These are phyloP conservation scores for Calycina herbarum DNA, from an alignment of 2,329 filamentous ascomycete species.

Conservation along the genomic window DNA sequence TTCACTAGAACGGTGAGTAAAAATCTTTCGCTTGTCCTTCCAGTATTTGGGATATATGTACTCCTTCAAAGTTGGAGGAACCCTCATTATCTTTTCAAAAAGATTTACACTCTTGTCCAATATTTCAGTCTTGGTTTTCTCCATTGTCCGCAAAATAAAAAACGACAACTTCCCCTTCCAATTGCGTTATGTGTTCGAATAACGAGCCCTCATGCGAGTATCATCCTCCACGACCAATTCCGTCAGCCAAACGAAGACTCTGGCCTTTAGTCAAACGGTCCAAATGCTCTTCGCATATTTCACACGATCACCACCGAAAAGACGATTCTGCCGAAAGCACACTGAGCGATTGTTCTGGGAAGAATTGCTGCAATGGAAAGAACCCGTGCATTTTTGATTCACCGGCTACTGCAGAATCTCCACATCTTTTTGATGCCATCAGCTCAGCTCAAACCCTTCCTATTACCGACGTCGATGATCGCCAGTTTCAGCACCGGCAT, in stretches of 20 bases:
- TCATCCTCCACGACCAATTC: not conserved
- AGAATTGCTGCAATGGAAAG: constrained; percentile 7
- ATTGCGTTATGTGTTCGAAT: not conserved
- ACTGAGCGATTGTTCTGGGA: constrained; percentile 2
- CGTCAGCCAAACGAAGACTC: not conserved
- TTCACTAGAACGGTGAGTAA: not conserved
- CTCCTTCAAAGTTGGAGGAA: not conserved
- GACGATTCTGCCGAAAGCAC: constrained; percentile 3
- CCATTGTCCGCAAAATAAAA: not conserved
- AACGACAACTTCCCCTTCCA: not conserved
- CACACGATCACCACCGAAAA: not conserved
- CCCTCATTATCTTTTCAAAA: not conserved
- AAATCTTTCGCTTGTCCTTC: not conserved
- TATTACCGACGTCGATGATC: not conserved
- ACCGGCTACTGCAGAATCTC: not conserved
- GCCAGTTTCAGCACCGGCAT: constrained; percentile 46
- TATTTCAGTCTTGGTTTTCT: not conserved
- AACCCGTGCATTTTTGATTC: not conserved
- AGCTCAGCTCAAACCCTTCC: not conserved
- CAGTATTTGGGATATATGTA: not conserved
- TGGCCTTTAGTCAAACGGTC: not conserved
- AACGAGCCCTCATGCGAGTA: not conserved
- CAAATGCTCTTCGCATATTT: not conserved
- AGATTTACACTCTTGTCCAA: not conserved
- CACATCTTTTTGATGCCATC: not conserved